These are phyloP conservation scores for Cadophora luteo-olivacea DNA, from an alignment of 2,329 filamentous ascomycete genomes.

Conservation along the genomic window DNA sequence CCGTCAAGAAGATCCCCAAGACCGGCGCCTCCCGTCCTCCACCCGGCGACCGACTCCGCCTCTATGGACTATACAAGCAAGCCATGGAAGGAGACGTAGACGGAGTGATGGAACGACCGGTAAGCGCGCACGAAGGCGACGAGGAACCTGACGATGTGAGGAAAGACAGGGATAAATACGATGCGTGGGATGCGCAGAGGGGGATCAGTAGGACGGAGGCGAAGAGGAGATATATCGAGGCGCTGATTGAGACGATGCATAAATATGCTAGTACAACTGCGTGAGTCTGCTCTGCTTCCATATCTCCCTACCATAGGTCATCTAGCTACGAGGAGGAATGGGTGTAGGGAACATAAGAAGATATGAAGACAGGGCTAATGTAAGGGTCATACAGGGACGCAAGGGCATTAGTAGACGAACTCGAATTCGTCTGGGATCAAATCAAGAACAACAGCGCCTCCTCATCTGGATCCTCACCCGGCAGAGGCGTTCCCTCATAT, in stretches of 20 bases:
- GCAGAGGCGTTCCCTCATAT: slow-evolving; percentile 45
- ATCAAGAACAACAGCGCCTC: slow-evolving; percentile 85
- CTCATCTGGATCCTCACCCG: slow-evolving; percentile 64
- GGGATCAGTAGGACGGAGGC: slow-evolving; percentile 87
- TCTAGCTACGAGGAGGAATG: not conserved
- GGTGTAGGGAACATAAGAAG: not conserved
- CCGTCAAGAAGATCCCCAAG: slow-evolving; percentile 95
- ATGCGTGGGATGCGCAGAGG: slow-evolving; percentile 92
- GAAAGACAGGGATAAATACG: slow-evolving; percentile 75
- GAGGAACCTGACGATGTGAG: slow-evolving; percentile 56
- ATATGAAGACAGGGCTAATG: slow-evolving; percentile 24
- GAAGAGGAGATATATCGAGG: slow-evolving; percentile 92
- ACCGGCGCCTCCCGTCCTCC: slow-evolving; percentile 91
- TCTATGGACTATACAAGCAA: slow-evolving; percentile 99
- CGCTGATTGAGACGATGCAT: slow-evolving; percentile 96
- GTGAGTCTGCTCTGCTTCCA: slow-evolving; percentile 51
- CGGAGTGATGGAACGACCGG: slow-evolving; percentile 87
- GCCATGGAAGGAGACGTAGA: slow-evolving; percentile 98
- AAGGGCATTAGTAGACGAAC: slow-evolving; percentile 84
- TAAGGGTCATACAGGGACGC: slow-evolving; percentile 64
- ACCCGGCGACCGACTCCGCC: slow-evolving; percentile 80
- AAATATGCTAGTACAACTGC: slow-evolving; percentile 85
- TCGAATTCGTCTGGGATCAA: slow-evolving; percentile 99
- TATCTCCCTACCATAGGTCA: not conserved
- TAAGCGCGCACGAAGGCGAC: slow-evolving; percentile 60